These are phyloP conservation scores for Dactylellina sp. DNA, from an alignment of 2,329 filamentous ascomycete species.

Conservation along the genomic window DNA sequence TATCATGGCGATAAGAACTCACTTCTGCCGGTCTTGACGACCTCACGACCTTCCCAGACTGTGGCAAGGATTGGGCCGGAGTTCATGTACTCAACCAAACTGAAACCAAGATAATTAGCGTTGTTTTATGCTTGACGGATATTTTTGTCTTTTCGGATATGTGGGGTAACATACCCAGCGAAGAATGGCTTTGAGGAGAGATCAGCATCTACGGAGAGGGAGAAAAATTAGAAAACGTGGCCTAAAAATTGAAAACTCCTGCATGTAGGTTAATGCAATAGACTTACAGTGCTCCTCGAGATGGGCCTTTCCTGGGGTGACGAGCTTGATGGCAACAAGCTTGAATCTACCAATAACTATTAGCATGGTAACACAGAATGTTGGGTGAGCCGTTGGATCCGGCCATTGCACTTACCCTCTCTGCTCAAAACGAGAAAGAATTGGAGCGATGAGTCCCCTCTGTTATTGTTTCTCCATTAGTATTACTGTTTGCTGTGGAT, in stretches of 20 bases:
- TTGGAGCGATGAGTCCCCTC: conserved; percentile 97
- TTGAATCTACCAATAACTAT: conserved; percentile 77
- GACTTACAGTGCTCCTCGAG: conserved; percentile 91
- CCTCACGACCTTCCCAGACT: conserved; percentile 99
- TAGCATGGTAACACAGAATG: conserved; percentile 14
- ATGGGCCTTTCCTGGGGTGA: conserved; percentile 88
- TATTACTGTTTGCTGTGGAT: conserved; percentile 58
- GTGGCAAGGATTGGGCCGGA: conserved; percentile 98
- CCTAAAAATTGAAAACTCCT: not conserved
- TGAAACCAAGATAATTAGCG: conserved; percentile 13
- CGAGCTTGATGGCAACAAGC: conserved; percentile 97
- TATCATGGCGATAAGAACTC: conserved; percentile 64
- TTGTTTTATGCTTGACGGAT: too few relatives aligned
- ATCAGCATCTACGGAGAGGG: conserved; percentile 74
- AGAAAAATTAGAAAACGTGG: conserved; percentile 17
- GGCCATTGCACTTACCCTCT: conserved; percentile 74
- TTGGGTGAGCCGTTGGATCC: conserved; percentile 3
- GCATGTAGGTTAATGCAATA: not conserved
- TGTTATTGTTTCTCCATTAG: conserved; percentile 63
- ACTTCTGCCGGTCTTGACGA: conserved; percentile 97
- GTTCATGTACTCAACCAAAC: conserved; percentile 75
- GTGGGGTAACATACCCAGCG: conserved; percentile 77
- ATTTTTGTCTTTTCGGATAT: conserved; percentile 22
- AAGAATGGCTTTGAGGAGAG: conserved; percentile 97
- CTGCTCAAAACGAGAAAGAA: conserved; percentile 98